These are phyloP conservation scores for Blastobotrys serpentis DNA, from an alignment of 1,139 yeast species.

Conservation along the genomic window DNA sequence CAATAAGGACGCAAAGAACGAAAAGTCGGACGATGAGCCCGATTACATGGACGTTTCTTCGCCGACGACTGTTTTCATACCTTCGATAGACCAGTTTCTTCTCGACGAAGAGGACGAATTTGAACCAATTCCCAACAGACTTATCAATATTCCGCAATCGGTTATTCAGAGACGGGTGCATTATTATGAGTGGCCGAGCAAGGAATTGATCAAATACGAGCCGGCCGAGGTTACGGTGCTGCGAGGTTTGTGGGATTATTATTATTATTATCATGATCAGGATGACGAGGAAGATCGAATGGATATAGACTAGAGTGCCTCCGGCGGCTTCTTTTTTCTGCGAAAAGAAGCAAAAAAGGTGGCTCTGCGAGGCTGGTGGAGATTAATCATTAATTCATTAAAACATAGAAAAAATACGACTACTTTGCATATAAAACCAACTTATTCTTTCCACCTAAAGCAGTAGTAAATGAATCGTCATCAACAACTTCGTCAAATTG, in stretches of 20 bases:
- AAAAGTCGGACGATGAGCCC: conserved; percentile 4
- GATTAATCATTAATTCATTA: background rate
- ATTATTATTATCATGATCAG: background rate
- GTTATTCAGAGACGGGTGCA: conserved; percentile 16
- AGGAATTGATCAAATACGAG: conserved; percentile 26
- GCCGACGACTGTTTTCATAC: conserved; percentile 27
- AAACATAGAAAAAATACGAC: background rate
- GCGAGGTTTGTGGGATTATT: conserved; percentile 13
- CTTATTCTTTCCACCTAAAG: conserved; percentile 37
- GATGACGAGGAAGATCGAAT: background rate
- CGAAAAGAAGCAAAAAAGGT: background rate
- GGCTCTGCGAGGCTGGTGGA: background rate
- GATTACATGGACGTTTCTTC: conserved; percentile 26
- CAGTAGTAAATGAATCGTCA: conserved; percentile 35
- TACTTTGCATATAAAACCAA: conserved; percentile 38
- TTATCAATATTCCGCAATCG: conserved; percentile 17
- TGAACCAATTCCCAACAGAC: conserved; percentile 23
- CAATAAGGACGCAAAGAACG: background rate
- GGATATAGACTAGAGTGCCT: conserved; percentile 2
- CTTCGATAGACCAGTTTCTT: conserved; percentile 29
- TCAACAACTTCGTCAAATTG: conserved; percentile 31
- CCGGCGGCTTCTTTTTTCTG: background rate
- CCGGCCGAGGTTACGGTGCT: conserved; percentile 18
- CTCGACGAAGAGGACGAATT: conserved; percentile 22
- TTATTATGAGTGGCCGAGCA: conserved; percentile 25